These are phyloP conservation scores for Tetrastigma voinierianum DNA, from an alignment of 164 flowering plant species.

Conservation along the genomic window DNA sequence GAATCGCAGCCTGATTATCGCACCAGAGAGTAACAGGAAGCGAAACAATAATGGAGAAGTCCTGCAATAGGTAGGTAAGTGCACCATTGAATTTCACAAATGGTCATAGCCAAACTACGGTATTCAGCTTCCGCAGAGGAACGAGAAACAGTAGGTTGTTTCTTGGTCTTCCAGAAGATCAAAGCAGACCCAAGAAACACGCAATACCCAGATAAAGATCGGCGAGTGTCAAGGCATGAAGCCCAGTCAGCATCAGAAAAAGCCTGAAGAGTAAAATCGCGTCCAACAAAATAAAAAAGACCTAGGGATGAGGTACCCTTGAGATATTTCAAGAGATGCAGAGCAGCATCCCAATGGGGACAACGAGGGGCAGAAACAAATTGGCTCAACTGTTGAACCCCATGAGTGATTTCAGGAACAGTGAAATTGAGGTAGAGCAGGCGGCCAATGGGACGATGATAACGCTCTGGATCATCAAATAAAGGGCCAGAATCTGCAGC, in stretches of 20 bases:
- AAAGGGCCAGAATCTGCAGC: too few species aligned
- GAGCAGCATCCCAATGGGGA: neutral
- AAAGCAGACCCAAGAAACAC: neutral
- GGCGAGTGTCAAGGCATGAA: neutral
- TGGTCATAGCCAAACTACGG: neutral
- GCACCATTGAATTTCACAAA: slow-evolving; percentile 7
- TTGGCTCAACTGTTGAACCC: neutral
- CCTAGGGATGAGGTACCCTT: neutral
- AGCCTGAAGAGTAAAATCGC: neutral
- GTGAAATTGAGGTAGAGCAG: neutral
- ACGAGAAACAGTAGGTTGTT: slow-evolving; percentile 2
- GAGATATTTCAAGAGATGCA: too few species aligned
- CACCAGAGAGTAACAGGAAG: slow-evolving; percentile 1
- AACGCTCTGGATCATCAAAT: neutral
- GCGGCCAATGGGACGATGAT: neutral
- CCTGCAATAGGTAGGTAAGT: neutral
- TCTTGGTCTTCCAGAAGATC: slow-evolving; percentile 13
- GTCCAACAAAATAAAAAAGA: neutral
- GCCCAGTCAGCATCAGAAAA: slow-evolving; percentile 15
- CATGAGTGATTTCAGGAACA: neutral
- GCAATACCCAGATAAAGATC: slow-evolving; percentile 3
- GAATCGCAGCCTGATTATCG: slow-evolving; percentile 11
- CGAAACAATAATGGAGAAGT: neutral
- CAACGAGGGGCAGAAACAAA: neutral
- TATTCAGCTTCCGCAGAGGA: slow-evolving; percentile 11